phyloP scores from a whole-genome alignment of 495 filamentous ascomycete genomes.

The Penicillium malachiteum region DNA sequence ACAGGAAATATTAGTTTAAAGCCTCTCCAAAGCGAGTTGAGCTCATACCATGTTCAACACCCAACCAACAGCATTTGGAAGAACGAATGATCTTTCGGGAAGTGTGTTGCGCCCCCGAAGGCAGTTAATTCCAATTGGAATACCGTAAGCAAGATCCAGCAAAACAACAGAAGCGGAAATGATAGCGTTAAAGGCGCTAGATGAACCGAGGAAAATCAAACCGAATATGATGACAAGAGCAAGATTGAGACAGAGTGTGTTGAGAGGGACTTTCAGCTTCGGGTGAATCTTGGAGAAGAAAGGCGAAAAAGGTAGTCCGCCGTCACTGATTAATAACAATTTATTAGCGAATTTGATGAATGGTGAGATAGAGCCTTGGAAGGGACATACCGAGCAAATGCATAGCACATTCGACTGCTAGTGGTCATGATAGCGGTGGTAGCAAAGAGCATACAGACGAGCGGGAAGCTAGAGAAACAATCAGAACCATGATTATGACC shows the following conservation, averaged over 20 bases:
- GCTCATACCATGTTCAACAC: constrained; percentile 40
- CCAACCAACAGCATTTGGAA: constrained; percentile 58
- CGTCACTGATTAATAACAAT: constrained; percentile 49
- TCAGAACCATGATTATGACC: constrained; percentile 7
- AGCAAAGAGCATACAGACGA: constrained; percentile 71
- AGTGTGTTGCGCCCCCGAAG: constrained; percentile 63
- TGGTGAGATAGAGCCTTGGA: background rate
- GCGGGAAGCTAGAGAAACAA: constrained; percentile 53
- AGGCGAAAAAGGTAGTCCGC: constrained; percentile 64
- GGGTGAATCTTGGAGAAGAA: constrained; percentile 66
- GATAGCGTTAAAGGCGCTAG: constrained; percentile 61
- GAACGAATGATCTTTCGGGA: constrained; percentile 60
- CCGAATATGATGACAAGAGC: constrained; percentile 67
- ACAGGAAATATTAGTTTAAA: constrained; percentile 1
- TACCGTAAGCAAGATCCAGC: constrained; percentile 69
- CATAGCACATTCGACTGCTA: constrained; percentile 72
- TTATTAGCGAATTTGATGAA: background rate
- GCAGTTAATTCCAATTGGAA: constrained; percentile 68
- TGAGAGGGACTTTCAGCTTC: constrained; percentile 63
- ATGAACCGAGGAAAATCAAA: constrained; percentile 72
- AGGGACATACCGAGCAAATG: constrained; percentile 55
- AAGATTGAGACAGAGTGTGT: constrained; percentile 66
- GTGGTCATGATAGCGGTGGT: constrained; percentile 74
- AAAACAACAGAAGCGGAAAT: constrained; percentile 69
- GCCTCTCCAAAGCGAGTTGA: background rate